These are phyloP conservation scores for Reutealis trisperma DNA, from an alignment of 345 rosid species.

Conservation along the genomic window DNA sequence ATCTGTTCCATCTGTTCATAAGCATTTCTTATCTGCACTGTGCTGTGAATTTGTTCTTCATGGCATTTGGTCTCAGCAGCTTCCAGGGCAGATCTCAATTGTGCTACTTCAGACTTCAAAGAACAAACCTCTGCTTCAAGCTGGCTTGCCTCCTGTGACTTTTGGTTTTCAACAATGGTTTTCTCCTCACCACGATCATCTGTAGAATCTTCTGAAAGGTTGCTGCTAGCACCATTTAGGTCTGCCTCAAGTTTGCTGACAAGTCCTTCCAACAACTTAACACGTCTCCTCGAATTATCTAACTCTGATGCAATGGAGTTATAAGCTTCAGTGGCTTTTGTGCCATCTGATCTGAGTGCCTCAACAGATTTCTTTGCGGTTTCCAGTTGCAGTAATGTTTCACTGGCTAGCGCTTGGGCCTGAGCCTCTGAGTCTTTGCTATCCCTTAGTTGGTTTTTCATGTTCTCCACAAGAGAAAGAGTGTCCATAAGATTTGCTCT, in stretches of 20 bases:
- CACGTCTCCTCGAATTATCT: conserved; percentile 60
- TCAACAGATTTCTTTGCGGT: conserved; percentile 60
- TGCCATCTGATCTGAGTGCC: conserved; percentile 56
- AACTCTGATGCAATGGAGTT: conserved; percentile 53
- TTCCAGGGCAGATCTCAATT: conserved; percentile 56
- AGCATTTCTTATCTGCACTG: conserved; percentile 72
- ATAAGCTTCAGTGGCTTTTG: conserved; percentile 61
- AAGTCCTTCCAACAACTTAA: conserved; percentile 52
- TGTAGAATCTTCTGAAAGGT: conserved; percentile 8
- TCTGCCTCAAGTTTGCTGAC: conserved; percentile 56
- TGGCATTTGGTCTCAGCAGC: conserved; percentile 42
- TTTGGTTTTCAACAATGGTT: conserved; percentile 26
- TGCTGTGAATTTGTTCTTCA: conserved; percentile 75
- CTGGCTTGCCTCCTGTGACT: conserved; percentile 32
- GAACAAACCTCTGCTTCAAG: conserved; percentile 55
- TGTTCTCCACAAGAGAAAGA: conserved; percentile 61
- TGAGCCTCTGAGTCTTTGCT: conserved; percentile 75
- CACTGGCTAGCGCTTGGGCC: conserved; percentile 54
- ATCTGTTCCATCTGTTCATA: conserved; percentile 66
- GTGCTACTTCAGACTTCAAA: conserved; percentile 58
- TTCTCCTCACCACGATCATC: conserved; percentile 26
- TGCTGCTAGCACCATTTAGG: conserved; percentile 11
- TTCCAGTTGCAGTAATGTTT: conserved; percentile 64
- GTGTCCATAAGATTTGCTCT: conserved; percentile 67
- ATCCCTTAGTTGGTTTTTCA: conserved; percentile 63